Base-by-base conservation (phyloP, 139 green algal species). In the Chlorella vulgaris region DNA sequence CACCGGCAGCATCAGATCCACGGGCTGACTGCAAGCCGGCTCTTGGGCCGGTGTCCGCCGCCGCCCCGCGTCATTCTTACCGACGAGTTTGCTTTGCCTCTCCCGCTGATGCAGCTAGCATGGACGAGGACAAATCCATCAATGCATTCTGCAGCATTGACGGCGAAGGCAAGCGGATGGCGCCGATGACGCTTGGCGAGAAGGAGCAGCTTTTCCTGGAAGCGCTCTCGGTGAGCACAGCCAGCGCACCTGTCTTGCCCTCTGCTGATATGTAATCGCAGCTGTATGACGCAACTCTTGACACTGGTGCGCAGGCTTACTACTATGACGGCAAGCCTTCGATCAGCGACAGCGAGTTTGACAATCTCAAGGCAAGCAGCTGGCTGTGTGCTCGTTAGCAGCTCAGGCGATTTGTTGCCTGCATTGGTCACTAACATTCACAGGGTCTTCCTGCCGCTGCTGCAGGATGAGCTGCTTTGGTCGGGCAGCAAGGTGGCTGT, bases 121-220 rank as follows among this genome's bases (percentile, higher is more conserved):
- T 55, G 69, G 80, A 81, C 68, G 83, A 74, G 18, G 42, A 26
- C 40, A 84, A 84, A n/a, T n/a, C n/a, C 76, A 65, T 87, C 6
- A 87, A 81, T 36, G 66, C 68, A 1, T 87, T 71, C 55, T 87
- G 83, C 75, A 84, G 77, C 43, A 7, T 87, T 5, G 83, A 84
- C 40, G 53, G 36, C 1, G 53, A 75, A n/a, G 82, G 82, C n/a
- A 67, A 79, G 35, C 73, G 73, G 8, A 13, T 63, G n/a, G 69
- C 69, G 4, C 69, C 69, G 8, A n/a, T 76, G 69, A 76, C 77
- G 28, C 61, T 97, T 43, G 92, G 90, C 24, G 92, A 98, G 87
- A 97, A 96, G 88, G 94, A 98, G 89, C 81, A 93, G 80, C 86
- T 92, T 10, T 98, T 97, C 81, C 85, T 98, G 4, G 86, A 90